These are phyloP conservation scores for Mycosphaerella sp. DNA, from an alignment of 2,329 filamentous ascomycete species.

Conservation along the genomic window DNA sequence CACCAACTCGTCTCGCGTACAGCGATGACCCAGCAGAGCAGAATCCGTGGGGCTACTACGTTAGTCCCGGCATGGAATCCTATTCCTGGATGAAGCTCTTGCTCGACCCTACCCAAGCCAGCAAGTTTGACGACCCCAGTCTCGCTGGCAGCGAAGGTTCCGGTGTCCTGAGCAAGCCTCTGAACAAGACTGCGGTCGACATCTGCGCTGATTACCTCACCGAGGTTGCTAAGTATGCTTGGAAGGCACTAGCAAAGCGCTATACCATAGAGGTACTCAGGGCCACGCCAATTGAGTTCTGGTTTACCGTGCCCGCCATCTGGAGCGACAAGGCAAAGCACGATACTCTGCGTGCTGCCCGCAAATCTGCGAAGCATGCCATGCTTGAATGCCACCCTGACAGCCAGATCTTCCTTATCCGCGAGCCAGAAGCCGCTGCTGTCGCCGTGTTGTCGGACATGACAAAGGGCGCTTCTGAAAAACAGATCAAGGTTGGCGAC, in stretches of 20 bases:
- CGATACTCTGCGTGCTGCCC: conserved; percentile 66
- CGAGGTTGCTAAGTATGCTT: conserved; percentile 4
- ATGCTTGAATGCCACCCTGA: conserved; percentile 48
- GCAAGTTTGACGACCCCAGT: conserved; percentile 11
- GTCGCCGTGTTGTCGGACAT: conserved; percentile 35
- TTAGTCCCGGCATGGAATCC: background rate
- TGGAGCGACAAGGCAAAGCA: conserved; percentile 77
- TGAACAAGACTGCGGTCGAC: conserved; percentile 5
- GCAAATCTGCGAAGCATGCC: conserved; percentile 65
- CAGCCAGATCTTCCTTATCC: conserved; percentile 50
- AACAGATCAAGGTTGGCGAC: conserved; percentile 6
- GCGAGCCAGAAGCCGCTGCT: conserved; percentile 69
- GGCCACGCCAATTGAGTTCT: conserved; percentile 66
- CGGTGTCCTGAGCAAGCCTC: conserved; percentile 4
- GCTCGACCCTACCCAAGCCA: conserved; percentile 3
- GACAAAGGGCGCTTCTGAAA: background rate
- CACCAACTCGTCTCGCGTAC: conserved; percentile 13
- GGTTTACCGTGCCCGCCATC: conserved; percentile 70
- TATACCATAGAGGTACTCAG: conserved; percentile 7
- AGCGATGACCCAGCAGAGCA: background rate
- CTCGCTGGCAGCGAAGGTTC: conserved; percentile 5
- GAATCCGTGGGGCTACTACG: conserved; percentile 10
- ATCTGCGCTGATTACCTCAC: conserved; percentile 13
- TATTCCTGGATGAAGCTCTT: conserved; percentile 17
- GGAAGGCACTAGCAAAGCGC: background rate